These are phyloP conservation scores for Vitis cinerea DNA, from an alignment of 164 flowering plant species.

Conservation along the genomic window DNA sequence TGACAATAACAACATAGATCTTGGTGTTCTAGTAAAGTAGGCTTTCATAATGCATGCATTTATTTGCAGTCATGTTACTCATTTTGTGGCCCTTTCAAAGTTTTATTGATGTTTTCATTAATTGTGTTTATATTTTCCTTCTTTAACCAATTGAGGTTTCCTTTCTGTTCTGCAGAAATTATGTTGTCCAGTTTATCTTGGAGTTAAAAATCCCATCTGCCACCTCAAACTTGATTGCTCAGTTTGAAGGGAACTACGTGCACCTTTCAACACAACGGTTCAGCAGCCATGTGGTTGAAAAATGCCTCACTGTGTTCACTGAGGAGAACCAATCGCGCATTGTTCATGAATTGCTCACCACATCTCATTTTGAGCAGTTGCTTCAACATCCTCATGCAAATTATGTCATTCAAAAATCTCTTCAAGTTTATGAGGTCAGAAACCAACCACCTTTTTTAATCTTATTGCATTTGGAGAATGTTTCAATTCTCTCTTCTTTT, in stretches of 20 bases:
- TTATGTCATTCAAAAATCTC: slow-evolving; percentile 53
- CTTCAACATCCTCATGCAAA: slow-evolving; percentile 55
- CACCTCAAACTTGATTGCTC: slow-evolving; percentile 23
- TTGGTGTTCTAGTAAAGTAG: too few relatives aligned
- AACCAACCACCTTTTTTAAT: background rate
- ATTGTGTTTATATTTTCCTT: background rate
- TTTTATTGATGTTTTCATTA: background rate
- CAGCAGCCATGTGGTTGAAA: slow-evolving; percentile 51
- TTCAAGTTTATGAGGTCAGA: slow-evolving; percentile 40
- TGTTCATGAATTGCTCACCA: slow-evolving; percentile 37
- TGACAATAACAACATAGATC: too few relatives aligned
- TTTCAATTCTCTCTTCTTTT: too few relatives aligned
- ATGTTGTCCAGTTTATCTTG: slow-evolving; percentile 45
- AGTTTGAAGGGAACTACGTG: slow-evolving; percentile 34
- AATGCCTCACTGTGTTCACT: slow-evolving; percentile 24
- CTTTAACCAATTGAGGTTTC: background rate
- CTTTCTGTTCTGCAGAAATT: slow-evolving; percentile 35
- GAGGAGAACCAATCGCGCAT: slow-evolving; percentile 31
- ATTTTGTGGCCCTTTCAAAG: too few relatives aligned
- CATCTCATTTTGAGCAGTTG: slow-evolving; percentile 43
- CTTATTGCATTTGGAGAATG: background rate
- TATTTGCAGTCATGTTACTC: too few relatives aligned
- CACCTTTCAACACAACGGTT: slow-evolving; percentile 34
- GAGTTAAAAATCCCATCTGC: slow-evolving; percentile 34
- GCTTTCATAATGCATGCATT: too few relatives aligned